These are phyloP conservation scores for Tetradesmus obliquus DNA, from an alignment of 139 green algal species.

Conservation along the genomic window DNA sequence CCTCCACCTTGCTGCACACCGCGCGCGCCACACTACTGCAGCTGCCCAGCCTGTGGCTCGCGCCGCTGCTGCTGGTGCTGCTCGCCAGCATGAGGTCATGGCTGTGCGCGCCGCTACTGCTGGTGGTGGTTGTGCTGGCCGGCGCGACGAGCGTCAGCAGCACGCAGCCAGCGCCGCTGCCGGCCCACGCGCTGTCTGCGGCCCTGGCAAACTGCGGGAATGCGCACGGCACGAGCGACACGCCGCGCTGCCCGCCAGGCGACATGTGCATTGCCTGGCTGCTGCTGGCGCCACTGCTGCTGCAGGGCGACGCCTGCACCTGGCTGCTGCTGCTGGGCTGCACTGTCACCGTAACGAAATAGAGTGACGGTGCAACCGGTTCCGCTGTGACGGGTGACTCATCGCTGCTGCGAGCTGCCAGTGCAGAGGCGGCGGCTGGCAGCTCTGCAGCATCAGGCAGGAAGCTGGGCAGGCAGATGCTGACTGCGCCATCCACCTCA, in stretches of 20 bases:
- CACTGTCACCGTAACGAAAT: background rate
- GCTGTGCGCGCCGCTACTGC: slow-evolving; percentile 9
- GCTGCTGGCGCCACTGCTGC: background rate
- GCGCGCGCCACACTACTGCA: background rate
- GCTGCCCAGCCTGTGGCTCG: background rate
- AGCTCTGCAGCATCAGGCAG: background rate
- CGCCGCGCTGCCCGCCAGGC: background rate
- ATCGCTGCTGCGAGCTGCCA: background rate
- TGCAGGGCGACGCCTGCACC: background rate
- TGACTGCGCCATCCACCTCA: background rate
- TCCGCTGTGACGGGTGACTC: background rate
- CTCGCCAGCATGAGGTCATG: background rate
- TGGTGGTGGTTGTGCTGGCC: background rate
- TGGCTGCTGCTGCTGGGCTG: background rate
- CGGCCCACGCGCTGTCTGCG: too few relatives aligned
- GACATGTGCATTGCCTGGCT: background rate
- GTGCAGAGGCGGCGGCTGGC: background rate
- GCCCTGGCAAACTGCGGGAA: too few relatives aligned
- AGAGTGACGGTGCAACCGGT: background rate
- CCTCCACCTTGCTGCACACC: slow-evolving; percentile 28
- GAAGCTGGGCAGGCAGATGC: background rate
- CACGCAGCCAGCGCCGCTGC: too few relatives aligned
- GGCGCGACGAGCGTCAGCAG: background rate
- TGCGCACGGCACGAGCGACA: too few relatives aligned
- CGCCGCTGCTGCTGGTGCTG: too few relatives aligned